Base-by-base conservation (phyloP, 345 rosid species). In the Isatis tinctoria region DNA sequence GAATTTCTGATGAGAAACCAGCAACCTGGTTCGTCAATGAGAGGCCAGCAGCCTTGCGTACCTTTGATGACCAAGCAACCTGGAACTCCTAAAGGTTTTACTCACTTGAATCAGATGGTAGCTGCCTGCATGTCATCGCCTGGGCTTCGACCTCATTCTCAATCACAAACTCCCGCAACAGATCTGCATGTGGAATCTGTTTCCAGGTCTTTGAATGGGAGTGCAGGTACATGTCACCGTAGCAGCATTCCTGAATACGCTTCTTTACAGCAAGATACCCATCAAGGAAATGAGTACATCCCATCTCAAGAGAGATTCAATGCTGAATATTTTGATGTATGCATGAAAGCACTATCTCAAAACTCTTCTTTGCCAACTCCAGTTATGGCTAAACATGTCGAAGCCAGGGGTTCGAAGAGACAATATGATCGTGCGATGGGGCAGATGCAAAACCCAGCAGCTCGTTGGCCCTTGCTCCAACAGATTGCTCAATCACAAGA, bases 391-490 rank as follows among this genome's bases (percentile, higher is more conserved):
- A 65, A 79, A 47, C 69, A 11, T 22, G 69, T 30, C 58, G 86
- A 75, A 76, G 81, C 72, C 59, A 79, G 74, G 36, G 82, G 86
- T 33, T 76, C 78, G 68, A 84, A 85, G 82, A 81, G 89, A 86
- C 81, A 59, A 51, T 70, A 80, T 52, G 41, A 48, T 69, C 80
- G 63, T 32, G 70, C 67, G 22, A 62, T 57, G 59, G 80, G 80
- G 78, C 77, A 80, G 67, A 75, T 33, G 67, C 79, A 68, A 35
- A 69, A 53, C 49, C 12, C 67, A 61, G 45, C 48, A 67, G 74
- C 57, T 45, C 72, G 61, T 9, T 24, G 45, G 60, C 57, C 79
- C 32, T 64, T 47, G 66, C 73, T 74, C 54, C 78, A 67, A 62
- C 41, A 20, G 72, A 70, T 65, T 67, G 35, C 60, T 53, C 83